Evolutionary conservation across 805 yeast species (phyloP), one percentile per base, ranked within the genome.

Genomic region (Saturnispora galanensis): DNA sequence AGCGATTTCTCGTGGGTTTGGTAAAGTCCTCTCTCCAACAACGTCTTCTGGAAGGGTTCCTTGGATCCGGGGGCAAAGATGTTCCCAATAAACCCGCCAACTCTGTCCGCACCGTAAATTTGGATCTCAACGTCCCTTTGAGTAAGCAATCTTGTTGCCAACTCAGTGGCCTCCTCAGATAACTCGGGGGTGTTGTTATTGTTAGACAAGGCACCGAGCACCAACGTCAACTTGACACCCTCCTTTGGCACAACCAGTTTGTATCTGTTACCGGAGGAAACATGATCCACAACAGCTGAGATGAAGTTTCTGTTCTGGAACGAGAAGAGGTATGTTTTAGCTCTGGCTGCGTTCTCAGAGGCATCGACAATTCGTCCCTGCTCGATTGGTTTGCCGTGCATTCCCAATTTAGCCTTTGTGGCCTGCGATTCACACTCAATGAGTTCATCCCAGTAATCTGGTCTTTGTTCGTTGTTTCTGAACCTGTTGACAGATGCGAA

Each of bases 31-130:
- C 73, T 72, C 29, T 69, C 68, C 47, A 83, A 66, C 43, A 86
- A 67, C 16, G 66, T 60, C 11, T 70, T 65, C 54, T 82, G 89
- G 50, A 77, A 69, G 17, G 86, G 88, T 30, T 59, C 52, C 29
- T 68, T 66, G 38, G 67, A 68, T 2, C 76, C 70, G 11, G 72
- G 73, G 10, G 76, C 55, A 56, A 66, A 82, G 42, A 84, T 54
- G 55, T 79, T 76, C 39, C 95, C 93, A 56, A 84, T 76, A 56
- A 87, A 87, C 0, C 84, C 85, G 47, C 95, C 95, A 45, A 80
- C 69, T 56, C 79, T 83, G 59, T 87, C 96, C 42, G 75, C 74
- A 46, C 75, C 80, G 51, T 75, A 75, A 16, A 86, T 73, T 44
- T 81, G 81, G 50, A 86, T 66, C 50, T 74, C 78, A 36, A 86